These are phyloP conservation scores for Setomelanomma holmii DNA, from an alignment of 2,329 filamentous ascomycete species.

Conservation along the genomic window DNA sequence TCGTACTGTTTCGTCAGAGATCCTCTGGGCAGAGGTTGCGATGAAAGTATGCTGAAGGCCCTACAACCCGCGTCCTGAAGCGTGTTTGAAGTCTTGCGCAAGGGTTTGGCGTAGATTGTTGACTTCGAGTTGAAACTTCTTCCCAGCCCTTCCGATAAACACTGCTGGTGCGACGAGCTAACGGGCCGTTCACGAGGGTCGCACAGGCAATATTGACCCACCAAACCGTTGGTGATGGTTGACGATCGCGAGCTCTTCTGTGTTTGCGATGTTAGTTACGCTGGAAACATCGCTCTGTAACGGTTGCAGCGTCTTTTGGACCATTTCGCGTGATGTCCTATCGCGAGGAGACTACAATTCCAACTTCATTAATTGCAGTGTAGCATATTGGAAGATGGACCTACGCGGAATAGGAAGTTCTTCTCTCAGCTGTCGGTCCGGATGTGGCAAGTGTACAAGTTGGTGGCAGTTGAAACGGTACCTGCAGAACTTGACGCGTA, in stretches of 20 bases:
- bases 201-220: slow-evolving; percentile 25
- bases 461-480: slow-evolving; percentile 37
- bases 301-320: no score
- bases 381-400: not conserved
- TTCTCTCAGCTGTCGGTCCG: not conserved
- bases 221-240: not conserved
- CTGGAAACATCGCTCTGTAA: slow-evolving; percentile 2
- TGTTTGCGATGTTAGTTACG: not conserved
- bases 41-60: slow-evolving; percentile 13
- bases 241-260: not conserved
- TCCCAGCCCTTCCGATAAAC: slow-evolving; percentile 24
- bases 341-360: no score
- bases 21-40: not conserved
- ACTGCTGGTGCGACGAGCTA: slow-evolving; percentile 18
- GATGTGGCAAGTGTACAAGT: slow-evolving; percentile 2
- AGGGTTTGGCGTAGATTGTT: slow-evolving; percentile 3
- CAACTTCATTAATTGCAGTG: no score
- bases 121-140: slow-evolving; percentile 16
- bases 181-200: slow-evolving; percentile 23
- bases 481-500: slow-evolving; percentile 39
- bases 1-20: slow-evolving; percentile 24
- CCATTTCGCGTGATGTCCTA: no score
- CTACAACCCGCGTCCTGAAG: slow-evolving; percentile 16
- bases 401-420: not conserved
- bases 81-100: not conserved